Evolutionary conservation across 495 filamentous ascomycete species (phyloP), one percentile per base, ranked within the genome.

Genomic region (Schizothecium vesticola): DNA sequence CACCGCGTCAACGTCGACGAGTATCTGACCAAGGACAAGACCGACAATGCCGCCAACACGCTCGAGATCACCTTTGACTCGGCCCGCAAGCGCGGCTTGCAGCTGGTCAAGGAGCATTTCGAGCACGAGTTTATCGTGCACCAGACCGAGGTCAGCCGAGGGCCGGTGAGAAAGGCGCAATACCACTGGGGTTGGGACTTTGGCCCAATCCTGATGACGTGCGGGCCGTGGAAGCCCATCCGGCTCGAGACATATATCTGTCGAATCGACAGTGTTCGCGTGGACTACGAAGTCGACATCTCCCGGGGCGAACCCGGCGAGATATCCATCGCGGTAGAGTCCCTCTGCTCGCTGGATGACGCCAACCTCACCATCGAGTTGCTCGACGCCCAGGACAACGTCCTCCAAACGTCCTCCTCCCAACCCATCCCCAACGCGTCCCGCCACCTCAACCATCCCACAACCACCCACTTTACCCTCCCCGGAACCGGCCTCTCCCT

Each of bases 151-250:
- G 73, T 80, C 51, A 78, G 77, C 61, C 72, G 80, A 36, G 79
- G 79, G 0, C 75, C 81, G 1, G 78, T 81, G 8, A 71, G 80
- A 22, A 83, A 83, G 71, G 74, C 79, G 84, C 77, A 86, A 88
- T 67, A 70, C 43, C 75, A 76, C 70, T 81, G 75, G 81, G 91
- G 91, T 43, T 94, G 91, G 91, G 91, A 94, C 70, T 92, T 91
- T 91, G 91, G 91, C 12, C 90, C 91, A 28, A 83, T 87, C 12
- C 70, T 93, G 28, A 80, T 91, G 75, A 91, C 89, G 11, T 89
- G 85, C 56, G 91, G 91, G 6, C 90, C 90, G n/a, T 93, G 91
- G 91, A 84, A 85, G 66, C 85, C 87, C 3, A 81, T 92, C 10
- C 79, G 74, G 1, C 75, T 93, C 19, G 90, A 93, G 73, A 81